These are phyloP conservation scores for Alternaria infectoria DNA, from an alignment of 2,329 filamentous ascomycete genomes.

Conservation along the genomic window DNA sequence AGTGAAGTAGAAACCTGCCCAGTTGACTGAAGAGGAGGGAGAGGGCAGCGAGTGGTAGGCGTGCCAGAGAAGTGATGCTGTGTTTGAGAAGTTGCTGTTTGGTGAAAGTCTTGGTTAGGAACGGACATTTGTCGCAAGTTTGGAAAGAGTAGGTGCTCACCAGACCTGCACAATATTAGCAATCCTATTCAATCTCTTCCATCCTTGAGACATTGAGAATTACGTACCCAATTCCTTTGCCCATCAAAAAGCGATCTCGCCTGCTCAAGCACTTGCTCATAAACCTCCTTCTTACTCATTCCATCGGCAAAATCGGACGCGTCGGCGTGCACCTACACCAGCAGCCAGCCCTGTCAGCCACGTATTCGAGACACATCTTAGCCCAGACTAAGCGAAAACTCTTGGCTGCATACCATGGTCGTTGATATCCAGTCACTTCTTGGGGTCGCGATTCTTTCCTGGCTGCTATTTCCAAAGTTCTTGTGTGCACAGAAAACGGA, in stretches of 20 bases:
- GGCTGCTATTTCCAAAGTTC: not conserved
- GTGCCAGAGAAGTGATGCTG: slow-evolving; percentile 79
- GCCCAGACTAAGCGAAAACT: not conserved
- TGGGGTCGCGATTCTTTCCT: not conserved
- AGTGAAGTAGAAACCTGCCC: slow-evolving; percentile 68
- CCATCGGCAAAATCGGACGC: slow-evolving; percentile 73
- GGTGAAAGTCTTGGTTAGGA: not conserved
- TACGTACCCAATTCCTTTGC: slow-evolving; percentile 78
- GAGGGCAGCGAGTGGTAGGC: slow-evolving; percentile 74
- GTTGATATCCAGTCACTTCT: not conserved
- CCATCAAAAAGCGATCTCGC: slow-evolving; percentile 72
- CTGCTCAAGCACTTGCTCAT: slow-evolving; percentile 75
- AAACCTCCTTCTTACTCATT: slow-evolving; percentile 74
- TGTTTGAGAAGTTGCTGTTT: slow-evolving; percentile 71
- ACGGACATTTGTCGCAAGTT: not conserved
- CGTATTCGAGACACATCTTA: not conserved
- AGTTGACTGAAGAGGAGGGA: slow-evolving; percentile 74
- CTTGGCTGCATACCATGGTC: not conserved
- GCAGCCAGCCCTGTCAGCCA: not conserved
- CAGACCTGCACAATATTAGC: not conserved
- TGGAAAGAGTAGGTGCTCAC: not conserved
- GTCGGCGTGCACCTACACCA: slow-evolving; percentile 72
- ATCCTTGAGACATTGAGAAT: not conserved
- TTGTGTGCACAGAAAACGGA: not conserved
- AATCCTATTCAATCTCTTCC: not conserved